These are phyloP conservation scores for Hibiscus mutabilis DNA, from an alignment of 345 rosid genomes.

Conservation along the genomic window DNA sequence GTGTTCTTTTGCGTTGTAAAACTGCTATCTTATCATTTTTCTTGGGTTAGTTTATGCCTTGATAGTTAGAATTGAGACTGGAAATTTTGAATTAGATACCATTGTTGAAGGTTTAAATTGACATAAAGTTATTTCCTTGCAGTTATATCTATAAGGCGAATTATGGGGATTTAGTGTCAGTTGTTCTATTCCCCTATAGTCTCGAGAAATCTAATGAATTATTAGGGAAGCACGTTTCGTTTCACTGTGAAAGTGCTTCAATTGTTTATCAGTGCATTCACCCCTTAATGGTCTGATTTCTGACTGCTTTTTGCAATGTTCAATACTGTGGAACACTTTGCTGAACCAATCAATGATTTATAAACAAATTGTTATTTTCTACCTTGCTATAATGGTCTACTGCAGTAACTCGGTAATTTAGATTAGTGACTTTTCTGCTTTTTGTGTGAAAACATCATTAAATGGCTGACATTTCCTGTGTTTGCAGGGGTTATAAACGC, in stretches of 20 bases:
- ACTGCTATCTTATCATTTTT: not conserved
- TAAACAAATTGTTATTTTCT: not conserved
- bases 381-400: not conserved
- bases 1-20: not conserved
- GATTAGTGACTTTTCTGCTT: not conserved
- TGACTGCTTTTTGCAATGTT: not conserved
- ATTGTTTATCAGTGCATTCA: not conserved
- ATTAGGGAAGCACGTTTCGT: too few relatives aligned
- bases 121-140: not conserved
- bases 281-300: not conserved
- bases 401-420: not conserved
- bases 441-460: not conserved
- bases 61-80: not conserved
- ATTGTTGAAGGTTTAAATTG: not conserved
- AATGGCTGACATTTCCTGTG: conserved; percentile 8
- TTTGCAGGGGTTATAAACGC: conserved; percentile 78
- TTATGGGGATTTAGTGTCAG: too few relatives aligned
- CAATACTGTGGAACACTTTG: not conserved
- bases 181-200: too few relatives aligned
- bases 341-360: not conserved
- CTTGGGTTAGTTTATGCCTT: not conserved
- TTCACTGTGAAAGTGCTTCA: too few relatives aligned
- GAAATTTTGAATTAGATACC: not conserved
- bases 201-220: too few relatives aligned
- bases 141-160: not conserved